Conservation (phyloP, 345 rosid species). For the Salix caprea region DNA sequence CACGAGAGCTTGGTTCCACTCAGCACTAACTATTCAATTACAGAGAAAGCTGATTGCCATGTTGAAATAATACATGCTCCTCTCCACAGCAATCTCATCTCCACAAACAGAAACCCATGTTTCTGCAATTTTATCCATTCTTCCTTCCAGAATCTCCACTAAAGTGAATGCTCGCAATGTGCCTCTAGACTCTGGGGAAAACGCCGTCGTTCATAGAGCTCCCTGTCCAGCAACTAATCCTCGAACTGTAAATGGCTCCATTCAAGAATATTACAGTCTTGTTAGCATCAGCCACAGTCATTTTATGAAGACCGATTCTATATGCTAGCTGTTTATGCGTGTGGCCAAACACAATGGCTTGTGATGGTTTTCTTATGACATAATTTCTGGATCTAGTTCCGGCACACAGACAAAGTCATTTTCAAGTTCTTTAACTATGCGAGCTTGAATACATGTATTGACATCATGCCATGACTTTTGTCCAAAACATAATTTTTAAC, state of each 20-base stretch:
- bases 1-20: not conserved
- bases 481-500: too few species aligned
- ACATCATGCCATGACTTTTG: too few species aligned
- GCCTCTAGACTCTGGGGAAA: constrained; percentile 28
- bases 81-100: constrained; percentile 38
- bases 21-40: not conserved
- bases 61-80: constrained; percentile 48
- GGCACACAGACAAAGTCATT: too few species aligned
- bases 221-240: constrained; percentile 12
- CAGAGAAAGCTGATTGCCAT: not conserved
- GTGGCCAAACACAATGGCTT: constrained; percentile 67
- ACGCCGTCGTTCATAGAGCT: constrained; percentile 1
- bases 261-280: constrained; percentile 52
- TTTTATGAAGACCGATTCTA: constrained; percentile 61
- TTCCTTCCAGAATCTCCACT: constrained; percentile 55
- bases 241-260: constrained; percentile 56
- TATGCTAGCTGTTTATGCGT: constrained; percentile 75
- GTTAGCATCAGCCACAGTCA: constrained; percentile 53
- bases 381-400: constrained; percentile 16
- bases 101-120: constrained; percentile 64
- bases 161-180: constrained; percentile 62
- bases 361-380: too few species aligned
- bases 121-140: constrained; percentile 58
- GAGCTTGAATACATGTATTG: too few species aligned
- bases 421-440: too few species aligned